Evolutionary conservation across 2,329 filamentous ascomycete species (phyloP), one percentile per base, ranked within the genome.

Genomic region (Apiospora sp.): DNA sequence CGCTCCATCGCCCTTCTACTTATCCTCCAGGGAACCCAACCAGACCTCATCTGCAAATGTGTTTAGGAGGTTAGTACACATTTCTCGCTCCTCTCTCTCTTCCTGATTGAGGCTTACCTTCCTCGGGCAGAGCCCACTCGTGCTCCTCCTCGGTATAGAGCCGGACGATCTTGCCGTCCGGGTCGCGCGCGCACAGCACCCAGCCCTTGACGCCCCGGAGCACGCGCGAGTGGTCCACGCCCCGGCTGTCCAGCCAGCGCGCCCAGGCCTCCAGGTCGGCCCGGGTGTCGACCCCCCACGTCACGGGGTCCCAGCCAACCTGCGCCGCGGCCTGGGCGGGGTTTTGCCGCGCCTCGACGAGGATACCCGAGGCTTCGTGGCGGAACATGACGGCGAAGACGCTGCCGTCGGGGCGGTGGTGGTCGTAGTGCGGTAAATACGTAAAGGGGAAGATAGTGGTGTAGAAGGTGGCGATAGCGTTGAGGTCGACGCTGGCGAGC

Each of bases 281-380:
- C 13, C 22, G 68, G 19, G 41, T 34, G 41, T 16, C 16, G 19
- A 69, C 68, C 19, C 19, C 68, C 68, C 68, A 69, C 16, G 68
- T 69, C 44, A 69, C 68, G 19, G 68, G 68, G 68, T 69, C 68
- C 68, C 41, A 69, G 43, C 68, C 68, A 8, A 30, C 30, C 22
- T 69, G 68, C 6, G 68, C 37, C 68, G 24, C 16, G 37, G 68
- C 68, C 27, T 69, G 68, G 12, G 2, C 2, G 0, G n/a, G 5
- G 43, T 69, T 69, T 19, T 27, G 37, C 19, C 67, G 67, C 19
- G 46, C 44, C 44, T 69, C 67, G 37, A 69, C 22, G 8, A 69
- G 43, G 41, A 30, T 22, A 2, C 67, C 24, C 10, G n/a, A 27
- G 37, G n/a, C 4, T 19, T 43, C 44, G 37, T 46, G 44, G n/a